Evolutionary conservation across 73 alveolate genomes (phyloP), one percentile per base, ranked within the genome.

Genomic region (Tetrahymena thermophila): DNA sequence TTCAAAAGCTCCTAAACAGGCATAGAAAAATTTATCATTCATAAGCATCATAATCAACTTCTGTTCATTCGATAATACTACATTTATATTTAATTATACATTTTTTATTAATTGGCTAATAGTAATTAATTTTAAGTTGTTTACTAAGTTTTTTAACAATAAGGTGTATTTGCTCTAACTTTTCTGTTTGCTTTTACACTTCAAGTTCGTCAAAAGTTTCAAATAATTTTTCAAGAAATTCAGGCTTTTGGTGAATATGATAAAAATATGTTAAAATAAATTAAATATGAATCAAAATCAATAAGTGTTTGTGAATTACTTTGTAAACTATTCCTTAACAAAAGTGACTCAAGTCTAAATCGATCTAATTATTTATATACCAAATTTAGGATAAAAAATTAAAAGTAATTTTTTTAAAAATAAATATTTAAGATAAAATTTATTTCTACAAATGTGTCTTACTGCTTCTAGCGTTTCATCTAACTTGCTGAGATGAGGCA

Each of bases 401-500:
- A 71, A 71, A 25, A 25, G 37, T n/a, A 71, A 71, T 71, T n/a
- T 28, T 71, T 71, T 31, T 28, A n/a, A 9, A 71, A 25, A 71
- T 28, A 28, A 71, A n/a, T 71, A 71, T 71, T 71, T 71, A 28
- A 31, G 89, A 71, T 71, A 71, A 71, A 71, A 71, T 71, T 11
- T 28, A 71, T 28, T 71, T 71, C 89, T 71, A 71, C 89, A 71
- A 71, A 71, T 71, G 89, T 71, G 89, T 71, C 89, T 71, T 71
- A 71, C 89, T 71, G 89, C 89, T 28, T 71, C 89, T 71, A 71
- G 89, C 89, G 89, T 71, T 71, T 71, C 89, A 71, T 71, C 89
- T 71, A 71, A 71, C 89, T 71, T 71, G 89, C 89, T 71, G 89
- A 71, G 89, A 71, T 71, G 89, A 71, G 89, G 89, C 89, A 71